Evolutionary conservation across 176 grass and related monocot species (phyloP).

Genomic region (Guadua angustifolia): DNA sequence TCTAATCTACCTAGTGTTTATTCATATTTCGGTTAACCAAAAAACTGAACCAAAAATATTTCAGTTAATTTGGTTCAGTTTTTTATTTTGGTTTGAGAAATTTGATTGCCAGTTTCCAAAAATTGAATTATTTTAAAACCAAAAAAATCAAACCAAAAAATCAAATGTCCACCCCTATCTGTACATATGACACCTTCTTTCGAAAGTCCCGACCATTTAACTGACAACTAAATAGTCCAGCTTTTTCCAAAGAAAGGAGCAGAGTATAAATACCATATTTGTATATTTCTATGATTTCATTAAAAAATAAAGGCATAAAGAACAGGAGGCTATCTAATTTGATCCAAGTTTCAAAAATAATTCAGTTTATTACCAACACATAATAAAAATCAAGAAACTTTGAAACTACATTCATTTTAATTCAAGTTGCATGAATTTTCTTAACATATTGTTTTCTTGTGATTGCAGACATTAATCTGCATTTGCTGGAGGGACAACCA

Average conservation of each 20-base stretch:
- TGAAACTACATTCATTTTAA: not conserved
- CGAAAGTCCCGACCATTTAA: not conserved
- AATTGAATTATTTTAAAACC: no score
- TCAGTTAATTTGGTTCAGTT: no score
- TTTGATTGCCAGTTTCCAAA: no score
- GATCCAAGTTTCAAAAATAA: conserved; percentile 31
- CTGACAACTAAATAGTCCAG: not conserved
- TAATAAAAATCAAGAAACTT: conserved; percentile 16
- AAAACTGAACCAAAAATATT: no score
- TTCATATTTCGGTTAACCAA: no score
- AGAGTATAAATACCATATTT: not conserved
- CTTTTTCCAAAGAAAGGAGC: no score
- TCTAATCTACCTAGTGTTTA: no score
- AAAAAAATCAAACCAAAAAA: no score
- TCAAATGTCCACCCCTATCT: no score
- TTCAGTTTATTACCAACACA: not conserved
- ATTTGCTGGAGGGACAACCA: conserved; percentile 85
- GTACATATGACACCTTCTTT: not conserved
- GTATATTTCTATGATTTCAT: not conserved
- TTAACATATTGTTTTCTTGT: not conserved
- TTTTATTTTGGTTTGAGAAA: no score
- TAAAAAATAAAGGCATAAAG: not conserved
- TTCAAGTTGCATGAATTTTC: conserved; percentile 5
- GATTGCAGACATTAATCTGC: conserved; percentile 52
- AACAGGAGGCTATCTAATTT: not conserved